Base-by-base conservation (phyloP, 805 yeast genomes). In the Metschnikowia koreensis region DNA sequence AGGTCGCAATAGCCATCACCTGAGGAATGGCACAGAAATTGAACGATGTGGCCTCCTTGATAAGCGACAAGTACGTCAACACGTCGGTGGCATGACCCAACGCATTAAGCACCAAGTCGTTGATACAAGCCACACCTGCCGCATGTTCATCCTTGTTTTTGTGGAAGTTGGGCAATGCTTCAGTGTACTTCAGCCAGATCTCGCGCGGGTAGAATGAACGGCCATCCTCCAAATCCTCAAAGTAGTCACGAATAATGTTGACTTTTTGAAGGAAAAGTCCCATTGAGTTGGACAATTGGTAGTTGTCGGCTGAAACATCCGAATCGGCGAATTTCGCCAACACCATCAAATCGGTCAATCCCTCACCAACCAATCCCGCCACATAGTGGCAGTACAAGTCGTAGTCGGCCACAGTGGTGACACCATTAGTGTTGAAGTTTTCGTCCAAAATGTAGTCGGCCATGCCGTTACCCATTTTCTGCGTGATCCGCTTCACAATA, bases 301-400 rank as follows among this genome's bases (percentile, higher is more conserved):
- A 81, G 52, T 82, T 74, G 50, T 83, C 79, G 38, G 72, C 65
- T 41, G 84, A 69, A 27, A 75, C 75, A 26, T 60, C 61, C 0
- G 74, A 66, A 50, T 83, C 81, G 38, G 88, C 87, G 64, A 89
- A 90, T 13, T 76, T 67, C 28, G 97, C 96, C 41, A 83, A 76
- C 16, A 88, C 86, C 61, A 90, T 82, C 69, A 94, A 75, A 56
- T 87, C 81, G 10, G 98, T 91, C 60, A 91, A 76, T 2, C 99
- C 99, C 65, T 91, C 97, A 51, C 99, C 99, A 39, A 94, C 98
- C 48, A 94, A 77, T 1, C 99, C 99, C 1, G 99, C 99, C 53
- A 94, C 99, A 64, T 92, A 89, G 71, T 92, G 92, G 71, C 99
- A 94, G 75, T 94, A 94, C 55, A 86, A 76, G 66, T 94, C 92